Conservation (phyloP, 1,139 yeast species). For the Pneumocystis jirovecii region DNA sequence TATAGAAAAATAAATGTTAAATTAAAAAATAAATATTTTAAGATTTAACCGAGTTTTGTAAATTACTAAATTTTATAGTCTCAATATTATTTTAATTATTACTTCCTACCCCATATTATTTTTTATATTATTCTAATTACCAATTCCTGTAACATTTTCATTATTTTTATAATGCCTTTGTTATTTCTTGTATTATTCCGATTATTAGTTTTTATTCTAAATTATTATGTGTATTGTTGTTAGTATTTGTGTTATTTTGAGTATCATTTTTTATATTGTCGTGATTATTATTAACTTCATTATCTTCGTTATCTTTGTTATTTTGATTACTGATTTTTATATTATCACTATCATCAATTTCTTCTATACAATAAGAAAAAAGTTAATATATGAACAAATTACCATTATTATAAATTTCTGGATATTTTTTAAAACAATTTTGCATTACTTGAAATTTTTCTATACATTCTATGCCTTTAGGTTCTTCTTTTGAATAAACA, state of each 20-base stretch:
- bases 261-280: too few species aligned
- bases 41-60: not conserved
- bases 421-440: slow-evolving; percentile 81
- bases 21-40: not conserved
- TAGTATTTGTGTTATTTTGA: too few species aligned
- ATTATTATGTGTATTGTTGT: too few species aligned
- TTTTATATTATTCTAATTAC: too few species aligned
- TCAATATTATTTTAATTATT: not conserved
- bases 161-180: too few species aligned
- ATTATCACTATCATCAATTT: not conserved
- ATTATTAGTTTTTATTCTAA: too few species aligned
- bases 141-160: too few species aligned
- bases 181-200: too few species aligned
- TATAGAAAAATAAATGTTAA: not conserved
- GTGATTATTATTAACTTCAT: too few species aligned
- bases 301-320: not conserved
- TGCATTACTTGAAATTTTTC: slow-evolving; percentile 84
- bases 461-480: slow-evolving; percentile 93
- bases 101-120: too few species aligned
- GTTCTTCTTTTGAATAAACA: slow-evolving; percentile 86
- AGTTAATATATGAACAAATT: not conserved
- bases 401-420: slow-evolving; percentile 83
- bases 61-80: not conserved
- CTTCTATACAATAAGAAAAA: not conserved
- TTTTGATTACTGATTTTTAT: not conserved